A percentile compares a stretch with the other conserved stretches of the same genome.
Evolutionary conservation across 805 yeast species (phyloP).

Genomic region (Saccharomycopsis capsularis): DNA sequence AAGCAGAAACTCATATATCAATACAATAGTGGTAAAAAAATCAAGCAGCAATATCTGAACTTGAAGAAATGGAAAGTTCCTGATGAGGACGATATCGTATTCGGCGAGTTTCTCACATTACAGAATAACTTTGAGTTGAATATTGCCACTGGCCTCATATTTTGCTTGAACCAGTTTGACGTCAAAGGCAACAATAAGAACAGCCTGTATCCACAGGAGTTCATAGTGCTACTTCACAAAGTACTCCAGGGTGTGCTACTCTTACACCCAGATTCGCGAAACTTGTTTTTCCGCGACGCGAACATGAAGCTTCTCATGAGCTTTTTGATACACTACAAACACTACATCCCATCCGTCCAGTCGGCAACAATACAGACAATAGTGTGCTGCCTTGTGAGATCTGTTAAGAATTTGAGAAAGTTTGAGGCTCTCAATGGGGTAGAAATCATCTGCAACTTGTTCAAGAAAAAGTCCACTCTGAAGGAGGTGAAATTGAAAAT

Average conservation of each 20-base stretch:
- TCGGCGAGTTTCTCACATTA: constrained; percentile 35
- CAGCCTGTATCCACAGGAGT: constrained; percentile 21
- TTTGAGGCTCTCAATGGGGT: constrained; percentile 57
- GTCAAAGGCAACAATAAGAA: constrained; percentile 20
- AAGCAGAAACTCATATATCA: constrained; percentile 2
- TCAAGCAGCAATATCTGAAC: constrained; percentile 6
- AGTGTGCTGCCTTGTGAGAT: constrained; percentile 51
- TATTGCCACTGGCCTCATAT: constrained; percentile 34
- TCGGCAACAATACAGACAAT: constrained; percentile 44
- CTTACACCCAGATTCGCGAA: constrained; percentile 50
- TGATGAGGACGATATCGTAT: constrained; percentile 24
- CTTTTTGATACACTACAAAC: constrained; percentile 10
- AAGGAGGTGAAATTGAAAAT: constrained; percentile 56
- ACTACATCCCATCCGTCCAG: constrained; percentile 27
- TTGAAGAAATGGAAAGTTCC: constrained; percentile 29
- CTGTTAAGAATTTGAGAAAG: constrained; percentile 47
- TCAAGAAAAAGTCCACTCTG: constrained; percentile 34
- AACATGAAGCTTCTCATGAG: constrained; percentile 31
- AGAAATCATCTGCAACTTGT: constrained; percentile 40
- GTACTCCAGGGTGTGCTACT: constrained; percentile 54
- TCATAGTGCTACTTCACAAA: constrained; percentile 28
- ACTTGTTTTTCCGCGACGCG: constrained; percentile 36
- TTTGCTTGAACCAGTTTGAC: constrained; percentile 25
- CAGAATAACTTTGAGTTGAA: constrained; percentile 53
- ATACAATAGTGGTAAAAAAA: neutral